Percentiles rank a stretch among this genome's conserved stretches.
Conservation (phyloP, 2,329 filamentous ascomycete genomes). For the Metarhizium robertsii region DNA sequence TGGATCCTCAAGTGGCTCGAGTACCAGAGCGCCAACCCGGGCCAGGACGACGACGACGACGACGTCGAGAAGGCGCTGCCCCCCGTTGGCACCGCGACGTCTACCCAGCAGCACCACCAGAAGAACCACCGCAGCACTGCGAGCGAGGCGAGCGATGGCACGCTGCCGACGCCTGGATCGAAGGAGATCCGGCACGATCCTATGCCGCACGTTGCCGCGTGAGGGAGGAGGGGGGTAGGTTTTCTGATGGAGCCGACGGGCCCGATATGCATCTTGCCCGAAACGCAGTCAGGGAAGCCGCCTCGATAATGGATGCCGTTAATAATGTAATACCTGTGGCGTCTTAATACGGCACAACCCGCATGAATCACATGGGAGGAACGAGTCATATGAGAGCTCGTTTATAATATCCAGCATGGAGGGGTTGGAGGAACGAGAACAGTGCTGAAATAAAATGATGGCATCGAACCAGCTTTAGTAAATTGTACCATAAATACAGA, state of each 20-base stretch:
- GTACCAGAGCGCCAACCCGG: slow-evolving; percentile 40
- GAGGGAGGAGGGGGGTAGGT: neutral
- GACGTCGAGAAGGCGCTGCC: slow-evolving; percentile 17
- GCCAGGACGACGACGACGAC: slow-evolving; percentile 31
- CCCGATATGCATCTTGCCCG: neutral
- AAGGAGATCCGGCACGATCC: neutral
- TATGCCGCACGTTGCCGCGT: neutral
- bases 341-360: neutral
- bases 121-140: neutral
- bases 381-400: neutral
- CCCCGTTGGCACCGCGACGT: neutral
- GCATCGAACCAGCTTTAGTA: too few species aligned
- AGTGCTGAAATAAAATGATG: neutral
- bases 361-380: neutral
- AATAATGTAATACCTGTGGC: neutral
- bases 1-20: slow-evolving; percentile 40
- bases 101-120: neutral
- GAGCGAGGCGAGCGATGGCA: slow-evolving; percentile 1
- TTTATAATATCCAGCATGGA: neutral
- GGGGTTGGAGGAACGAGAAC: neutral
- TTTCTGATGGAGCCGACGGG: neutral
- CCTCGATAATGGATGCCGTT: neutral
- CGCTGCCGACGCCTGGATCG: neutral
- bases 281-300: too few species aligned
- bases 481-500: too few species aligned